phyloP scores from a whole-genome alignment of 169 alveolate genomes.

The Eimeria brunetti region DNA sequence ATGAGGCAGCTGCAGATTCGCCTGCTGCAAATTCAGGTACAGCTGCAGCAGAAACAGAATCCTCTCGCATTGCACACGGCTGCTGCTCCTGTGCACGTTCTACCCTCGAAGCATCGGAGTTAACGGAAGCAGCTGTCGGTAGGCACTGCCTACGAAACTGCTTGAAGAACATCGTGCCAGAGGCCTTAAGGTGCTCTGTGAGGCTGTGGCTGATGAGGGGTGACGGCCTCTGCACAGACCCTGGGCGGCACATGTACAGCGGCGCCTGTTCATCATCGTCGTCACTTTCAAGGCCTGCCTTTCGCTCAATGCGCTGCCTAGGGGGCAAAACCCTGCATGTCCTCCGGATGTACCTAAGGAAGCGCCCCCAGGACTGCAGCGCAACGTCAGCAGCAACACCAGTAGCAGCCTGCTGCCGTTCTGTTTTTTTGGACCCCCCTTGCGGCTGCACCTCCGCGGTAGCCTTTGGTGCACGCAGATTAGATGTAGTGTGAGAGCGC shows the following conservation, averaged over 20 bases:
- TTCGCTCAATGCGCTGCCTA: slow-evolving; percentile 24
- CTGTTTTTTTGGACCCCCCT: too few relatives aligned
- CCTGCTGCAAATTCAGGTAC: neutral
- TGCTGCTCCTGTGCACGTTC: slow-evolving; percentile 2
- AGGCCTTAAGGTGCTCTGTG: slow-evolving; percentile 63
- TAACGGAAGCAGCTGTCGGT: neutral
- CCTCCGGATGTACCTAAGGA: slow-evolving; percentile 30
- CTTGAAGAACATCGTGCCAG: slow-evolving; percentile 58
- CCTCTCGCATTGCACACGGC: neutral
- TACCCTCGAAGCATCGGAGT: neutral
- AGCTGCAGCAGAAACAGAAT: neutral
- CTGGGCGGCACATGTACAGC: slow-evolving; percentile 71
- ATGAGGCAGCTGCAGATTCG: neutral
- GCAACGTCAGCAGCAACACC: slow-evolving; percentile 26
- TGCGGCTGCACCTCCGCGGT: neutral
- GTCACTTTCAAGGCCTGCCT: slow-evolving; percentile 58
- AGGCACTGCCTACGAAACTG: slow-evolving; percentile 29
- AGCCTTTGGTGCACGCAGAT: neutral
- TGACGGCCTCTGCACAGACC: slow-evolving; percentile 71
- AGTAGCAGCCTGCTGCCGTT: neutral
- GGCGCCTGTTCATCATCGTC: slow-evolving; percentile 72
- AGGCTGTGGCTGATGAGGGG: slow-evolving; percentile 64
- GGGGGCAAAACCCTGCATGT: slow-evolving; percentile 27
- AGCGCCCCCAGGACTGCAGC: slow-evolving; percentile 45
- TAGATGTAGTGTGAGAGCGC: neutral